Evolutionary conservation across 2,329 filamentous ascomycete genomes (phyloP).

Genomic region (Penicillium corylophilum): DNA sequence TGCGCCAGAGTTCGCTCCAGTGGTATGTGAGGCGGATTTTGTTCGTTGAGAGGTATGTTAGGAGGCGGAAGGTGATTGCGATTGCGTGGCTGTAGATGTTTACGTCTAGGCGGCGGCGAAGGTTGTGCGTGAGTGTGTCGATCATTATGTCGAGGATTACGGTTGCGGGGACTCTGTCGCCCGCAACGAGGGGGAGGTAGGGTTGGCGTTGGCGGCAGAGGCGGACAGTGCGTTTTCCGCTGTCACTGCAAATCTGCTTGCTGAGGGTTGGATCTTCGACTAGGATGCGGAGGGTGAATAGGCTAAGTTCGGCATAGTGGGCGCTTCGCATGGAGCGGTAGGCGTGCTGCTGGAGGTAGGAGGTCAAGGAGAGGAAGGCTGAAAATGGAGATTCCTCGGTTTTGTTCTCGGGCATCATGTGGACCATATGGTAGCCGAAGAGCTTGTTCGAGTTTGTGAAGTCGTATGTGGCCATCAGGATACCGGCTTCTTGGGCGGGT

Average conservation of each 20-base stretch:
- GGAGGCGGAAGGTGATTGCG: slow-evolving; percentile 75
- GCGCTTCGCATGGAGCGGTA: slow-evolving; percentile 76
- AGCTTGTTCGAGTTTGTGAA: slow-evolving; percentile 93
- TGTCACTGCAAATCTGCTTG: slow-evolving; percentile 79
- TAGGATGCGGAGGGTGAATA: slow-evolving; percentile 81
- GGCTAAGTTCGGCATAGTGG: slow-evolving; percentile 78
- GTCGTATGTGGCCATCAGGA: slow-evolving; percentile 85
- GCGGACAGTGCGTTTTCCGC: slow-evolving; percentile 70
- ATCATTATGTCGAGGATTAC: slow-evolving; percentile 82
- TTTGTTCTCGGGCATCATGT: slow-evolving; percentile 59
- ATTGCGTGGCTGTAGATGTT: slow-evolving; percentile 77
- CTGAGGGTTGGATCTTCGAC: slow-evolving; percentile 81
- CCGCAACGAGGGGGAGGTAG: slow-evolving; percentile 71
- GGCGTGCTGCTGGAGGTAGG: slow-evolving; percentile 91
- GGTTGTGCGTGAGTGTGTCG: slow-evolving; percentile 91
- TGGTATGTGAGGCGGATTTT: slow-evolving; percentile 83
- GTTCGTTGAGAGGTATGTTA: slow-evolving; percentile 80
- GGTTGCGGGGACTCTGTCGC: slow-evolving; percentile 71
- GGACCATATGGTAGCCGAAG: slow-evolving; percentile 83
- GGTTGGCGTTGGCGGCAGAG: slow-evolving; percentile 88
- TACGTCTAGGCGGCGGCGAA: slow-evolving; percentile 79
- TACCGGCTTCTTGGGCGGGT: slow-evolving; percentile 73
- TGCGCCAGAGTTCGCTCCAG: slow-evolving; percentile 93
- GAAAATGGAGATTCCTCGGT: slow-evolving; percentile 72
- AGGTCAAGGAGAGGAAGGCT: slow-evolving; percentile 81